A percentile compares a stretch with the other conserved stretches of the same genome.
phyloP scores from a whole-genome alignment of 805 yeast genomes.

The Alloascoidea africana region DNA sequence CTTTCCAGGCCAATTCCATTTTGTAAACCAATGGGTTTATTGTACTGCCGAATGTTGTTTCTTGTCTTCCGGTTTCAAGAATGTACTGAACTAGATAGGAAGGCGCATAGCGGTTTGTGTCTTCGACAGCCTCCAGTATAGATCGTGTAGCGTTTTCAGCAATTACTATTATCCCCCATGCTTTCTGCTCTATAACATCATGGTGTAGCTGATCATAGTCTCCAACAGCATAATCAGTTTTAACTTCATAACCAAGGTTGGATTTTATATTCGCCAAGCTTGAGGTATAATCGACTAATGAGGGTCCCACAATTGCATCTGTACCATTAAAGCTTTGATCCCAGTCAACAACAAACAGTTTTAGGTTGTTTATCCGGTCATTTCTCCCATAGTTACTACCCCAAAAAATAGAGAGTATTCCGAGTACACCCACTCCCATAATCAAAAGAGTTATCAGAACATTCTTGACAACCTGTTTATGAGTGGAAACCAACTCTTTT shows the following conservation, averaged over 20 bases:
- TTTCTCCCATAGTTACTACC: conserved; percentile 23
- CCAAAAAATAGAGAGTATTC: conserved; percentile 33
- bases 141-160: conserved; percentile 28
- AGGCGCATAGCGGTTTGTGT: conserved; percentile 17
- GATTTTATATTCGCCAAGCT: too few species aligned
- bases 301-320: conserved; percentile 17
- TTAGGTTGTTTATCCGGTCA: conserved; percentile 18
- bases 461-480: too few species aligned
- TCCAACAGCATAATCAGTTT: conserved; percentile 23
- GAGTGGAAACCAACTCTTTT: too few species aligned
- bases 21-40: conserved; percentile 26
- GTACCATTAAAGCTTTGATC: conserved; percentile 16
- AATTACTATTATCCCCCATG: conserved; percentile 51
- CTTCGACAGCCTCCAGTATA: conserved; percentile 23
- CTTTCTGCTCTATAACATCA: conserved; percentile 35
- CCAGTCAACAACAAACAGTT: conserved; percentile 24
- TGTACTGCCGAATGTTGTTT: conserved; percentile 27
- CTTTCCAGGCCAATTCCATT: conserved; percentile 20
- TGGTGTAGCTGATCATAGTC: conserved; percentile 24
- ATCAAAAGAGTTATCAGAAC: too few species aligned
- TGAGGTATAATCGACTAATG: too few species aligned
- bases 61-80: conserved; percentile 56
- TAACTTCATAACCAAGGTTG: conserved; percentile 6
- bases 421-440: too few species aligned
- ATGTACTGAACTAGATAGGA: conserved; percentile 22